Conservation (phyloP, 2,329 filamentous ascomycete genomes). For the Colletotrichum lupini region DNA sequence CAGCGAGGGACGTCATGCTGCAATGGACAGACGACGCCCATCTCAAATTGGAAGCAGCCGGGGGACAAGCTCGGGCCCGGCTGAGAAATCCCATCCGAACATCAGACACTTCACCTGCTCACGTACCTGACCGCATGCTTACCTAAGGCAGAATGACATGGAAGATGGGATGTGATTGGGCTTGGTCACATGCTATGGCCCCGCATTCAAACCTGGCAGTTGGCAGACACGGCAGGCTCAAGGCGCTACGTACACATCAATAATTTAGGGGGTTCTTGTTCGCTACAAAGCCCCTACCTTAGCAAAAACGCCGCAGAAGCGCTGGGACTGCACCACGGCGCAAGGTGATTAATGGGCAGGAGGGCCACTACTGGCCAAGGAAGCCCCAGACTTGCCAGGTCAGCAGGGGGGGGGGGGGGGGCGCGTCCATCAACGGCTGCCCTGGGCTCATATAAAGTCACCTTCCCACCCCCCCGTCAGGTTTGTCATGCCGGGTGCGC, state of each 20-base stretch:
- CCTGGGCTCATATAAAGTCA: conserved; percentile 16
- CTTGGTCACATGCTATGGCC: not conserved
- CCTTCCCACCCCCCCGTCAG: not conserved
- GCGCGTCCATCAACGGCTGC: not conserved
- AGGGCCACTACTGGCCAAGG: conserved; percentile 1
- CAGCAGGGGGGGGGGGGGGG: not conserved
- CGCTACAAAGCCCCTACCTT: conserved; percentile 3
- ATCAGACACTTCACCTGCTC: not conserved
- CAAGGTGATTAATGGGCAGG: not conserved
- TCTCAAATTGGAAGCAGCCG: conserved; percentile 5
- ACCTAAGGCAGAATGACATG: not conserved
- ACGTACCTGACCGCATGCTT: too few relatives aligned
- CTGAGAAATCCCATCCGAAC: conserved; percentile 11
- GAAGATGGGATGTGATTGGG: not conserved
- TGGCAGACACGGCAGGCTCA: not conserved
- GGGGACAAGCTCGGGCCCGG: conserved; percentile 3
- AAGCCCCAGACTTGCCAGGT: conserved; percentile 7
- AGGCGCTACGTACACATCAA: conserved; percentile 9
- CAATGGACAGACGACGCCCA: not conserved
- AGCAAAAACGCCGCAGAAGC: not conserved
- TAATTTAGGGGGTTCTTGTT: not conserved
- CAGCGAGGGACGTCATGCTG: conserved; percentile 25
- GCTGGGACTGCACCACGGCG: not conserved
- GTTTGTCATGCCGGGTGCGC: not conserved
- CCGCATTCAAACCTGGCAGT: not conserved